Base-by-base conservation (phyloP, 2,329 filamentous ascomycete species). In the Phyllosticta ampelicida region DNA sequence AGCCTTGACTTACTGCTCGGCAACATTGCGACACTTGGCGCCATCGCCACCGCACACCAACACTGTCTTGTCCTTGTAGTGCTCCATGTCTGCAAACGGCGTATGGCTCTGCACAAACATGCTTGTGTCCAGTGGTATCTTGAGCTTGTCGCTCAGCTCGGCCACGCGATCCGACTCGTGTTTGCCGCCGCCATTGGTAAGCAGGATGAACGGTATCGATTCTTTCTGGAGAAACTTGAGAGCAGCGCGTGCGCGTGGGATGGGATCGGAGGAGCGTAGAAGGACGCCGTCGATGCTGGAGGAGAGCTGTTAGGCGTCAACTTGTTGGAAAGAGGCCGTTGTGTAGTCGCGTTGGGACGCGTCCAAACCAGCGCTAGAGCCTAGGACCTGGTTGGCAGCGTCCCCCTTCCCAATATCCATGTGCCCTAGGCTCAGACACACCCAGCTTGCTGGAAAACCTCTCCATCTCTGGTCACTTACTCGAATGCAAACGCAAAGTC, bases 171-270 rank as follows among this genome's bases (percentile, higher is more conserved):
- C 85, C 2, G 76, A 77, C 73, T 97, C 92, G 62, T 85, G 83
- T 68, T 87, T 90, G 60, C 94, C 94, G 49, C 94, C 94, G 65
- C 94, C 94, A 73, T 99, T 99, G 60, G 94, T 99, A 62, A 99
- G 79, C 30, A 99, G 83, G 66, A 99, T 92, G 74, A 95, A 97
- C 11, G 91, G 91, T 51, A 96, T 89, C 52, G 82, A 78, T 67
- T 90, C 80, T 52, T 80, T 74, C 64, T 90, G 84, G 19, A 97
- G 84, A 66, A 84, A 86, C 28, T 78, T 75, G 19, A 99, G 80
- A 13, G 90, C 81, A 66, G 88, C 80, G 1, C 83, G 77, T 1
- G 94, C 92, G 29, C 88, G 86, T 1, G 89, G 86, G 52, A 97
- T 85, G 2, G 89, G 85, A 62, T 85, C 82, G 3, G 87, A 83